Percentiles rank a stretch among this genome's conserved stretches.
phyloP scores from a whole-genome alignment of 2,329 filamentous ascomycete species.

The Clonostachys sp. region DNA sequence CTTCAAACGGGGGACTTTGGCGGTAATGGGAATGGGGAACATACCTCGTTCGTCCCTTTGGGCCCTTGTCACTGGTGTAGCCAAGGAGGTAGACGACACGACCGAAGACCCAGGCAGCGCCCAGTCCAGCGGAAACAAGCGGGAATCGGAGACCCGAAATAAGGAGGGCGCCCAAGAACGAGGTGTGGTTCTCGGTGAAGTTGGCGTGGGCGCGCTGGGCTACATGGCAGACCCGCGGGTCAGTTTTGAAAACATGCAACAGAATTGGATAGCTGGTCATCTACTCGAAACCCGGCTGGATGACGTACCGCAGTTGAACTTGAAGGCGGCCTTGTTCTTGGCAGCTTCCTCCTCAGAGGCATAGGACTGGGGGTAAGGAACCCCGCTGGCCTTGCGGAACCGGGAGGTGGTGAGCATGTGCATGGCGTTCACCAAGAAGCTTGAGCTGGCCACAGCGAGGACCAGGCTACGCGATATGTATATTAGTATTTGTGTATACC shows the following conservation, averaged over 20 bases:
- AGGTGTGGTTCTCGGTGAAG: constrained; percentile 56
- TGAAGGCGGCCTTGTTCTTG: constrained; percentile 47
- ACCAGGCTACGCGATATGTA: constrained; percentile 44
- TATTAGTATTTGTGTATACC: background rate
- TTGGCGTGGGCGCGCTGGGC: constrained; percentile 60
- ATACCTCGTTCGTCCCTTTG: constrained; percentile 34
- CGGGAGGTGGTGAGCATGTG: constrained; percentile 42
- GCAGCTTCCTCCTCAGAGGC: constrained; percentile 47
- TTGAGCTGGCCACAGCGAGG: constrained; percentile 50
- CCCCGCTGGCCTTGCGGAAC: constrained; percentile 45
- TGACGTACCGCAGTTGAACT: constrained; percentile 57
- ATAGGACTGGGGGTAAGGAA: constrained; percentile 55
- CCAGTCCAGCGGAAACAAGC: constrained; percentile 38
- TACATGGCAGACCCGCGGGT: constrained; percentile 9
- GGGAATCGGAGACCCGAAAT: constrained; percentile 55
- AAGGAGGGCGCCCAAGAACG: constrained; percentile 46
- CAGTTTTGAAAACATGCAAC: background rate
- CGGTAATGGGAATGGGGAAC: constrained; percentile 8
- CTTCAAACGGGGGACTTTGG: background rate
- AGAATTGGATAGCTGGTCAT: background rate
- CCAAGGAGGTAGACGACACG: constrained; percentile 51
- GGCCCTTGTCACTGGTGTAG: constrained; percentile 40
- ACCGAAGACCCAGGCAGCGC: constrained; percentile 45
- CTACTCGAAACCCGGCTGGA: background rate
- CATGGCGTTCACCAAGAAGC: constrained; percentile 52